These are phyloP conservation scores for Phytophthora podocarpi DNA, from an alignment of 352 stramenopile genomes.

Conservation along the genomic window DNA sequence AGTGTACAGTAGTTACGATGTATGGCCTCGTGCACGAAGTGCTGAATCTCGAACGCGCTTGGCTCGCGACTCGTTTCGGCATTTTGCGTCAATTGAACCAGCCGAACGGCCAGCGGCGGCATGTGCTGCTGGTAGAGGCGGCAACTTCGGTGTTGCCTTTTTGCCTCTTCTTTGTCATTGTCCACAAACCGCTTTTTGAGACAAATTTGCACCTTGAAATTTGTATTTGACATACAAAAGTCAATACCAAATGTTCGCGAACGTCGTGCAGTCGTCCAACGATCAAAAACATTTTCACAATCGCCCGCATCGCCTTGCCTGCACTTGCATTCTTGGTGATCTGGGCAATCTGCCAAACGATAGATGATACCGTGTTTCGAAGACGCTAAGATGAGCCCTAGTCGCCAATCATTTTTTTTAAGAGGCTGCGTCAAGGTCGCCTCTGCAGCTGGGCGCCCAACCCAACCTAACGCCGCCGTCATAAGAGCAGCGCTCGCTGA, in stretches of 20 bases:
- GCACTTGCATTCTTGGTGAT: conserved; percentile 15
- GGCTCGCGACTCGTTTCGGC: background rate
- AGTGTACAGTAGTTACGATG: background rate
- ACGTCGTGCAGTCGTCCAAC: conserved; percentile 18
- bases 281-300: conserved; percentile 5
- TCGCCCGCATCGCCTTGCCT: background rate
- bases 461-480: conserved; percentile 9
- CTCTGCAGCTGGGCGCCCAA: too few relatives aligned
- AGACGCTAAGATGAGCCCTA: background rate
- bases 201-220: conserved; percentile 3
- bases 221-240: background rate
- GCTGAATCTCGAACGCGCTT: background rate
- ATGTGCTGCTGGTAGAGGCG: conserved; percentile 2
- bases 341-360: background rate
- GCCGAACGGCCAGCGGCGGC: background rate
- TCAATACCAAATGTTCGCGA: background rate
- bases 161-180: conserved; percentile 19
- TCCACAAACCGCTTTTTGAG: conserved; percentile 11
- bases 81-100: conserved; percentile 14
- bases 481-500: conserved; percentile 19
- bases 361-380: background rate
- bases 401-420: background rate
- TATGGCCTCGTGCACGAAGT: background rate
- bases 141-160: conserved; percentile 9
- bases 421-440: too few relatives aligned